Percentiles rank a stretch among this genome's conserved stretches.
These are phyloP conservation scores for Pelagophyceae sp. DNA, from an alignment of 352 stramenopile genomes.

Conservation along the genomic window DNA sequence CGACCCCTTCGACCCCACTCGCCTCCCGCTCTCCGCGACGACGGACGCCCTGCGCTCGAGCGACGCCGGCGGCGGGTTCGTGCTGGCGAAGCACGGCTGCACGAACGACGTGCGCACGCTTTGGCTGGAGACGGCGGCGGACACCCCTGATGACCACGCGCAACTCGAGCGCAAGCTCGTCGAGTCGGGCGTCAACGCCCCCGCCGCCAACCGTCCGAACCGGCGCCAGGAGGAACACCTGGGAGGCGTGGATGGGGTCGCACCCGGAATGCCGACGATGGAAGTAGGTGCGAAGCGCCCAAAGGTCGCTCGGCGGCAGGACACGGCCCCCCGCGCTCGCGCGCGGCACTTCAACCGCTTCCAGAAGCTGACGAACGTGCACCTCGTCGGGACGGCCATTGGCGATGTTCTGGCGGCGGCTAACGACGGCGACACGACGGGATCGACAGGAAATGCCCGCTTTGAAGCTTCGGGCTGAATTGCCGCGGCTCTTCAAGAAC, in stretches of 20 bases:
- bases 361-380: slow-evolving; percentile 6
- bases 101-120: slow-evolving; percentile 9
- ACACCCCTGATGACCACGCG: background rate
- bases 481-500: too few relatives aligned
- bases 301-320: too few relatives aligned
- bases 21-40: background rate
- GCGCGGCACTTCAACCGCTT: background rate
- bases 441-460: too few relatives aligned
- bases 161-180: background rate
- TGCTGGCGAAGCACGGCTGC: slow-evolving; percentile 5
- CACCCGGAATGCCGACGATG: too few relatives aligned
- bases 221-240: background rate
- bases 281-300: background rate
- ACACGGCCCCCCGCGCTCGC: background rate
- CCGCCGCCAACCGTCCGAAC: background rate
- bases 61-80: background rate
- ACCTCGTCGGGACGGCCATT: slow-evolving; percentile 6
- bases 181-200: background rate
- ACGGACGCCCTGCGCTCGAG: too few relatives aligned
- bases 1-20: background rate
- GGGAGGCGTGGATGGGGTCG: too few relatives aligned
- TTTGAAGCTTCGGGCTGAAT: too few relatives aligned
- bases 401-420: slow-evolving; percentile 9
- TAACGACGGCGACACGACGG: background rate
- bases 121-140: background rate